Evolutionary conservation across 2,329 filamentous ascomycete species (phyloP).

Genomic region (Mollisiaceae sp.): DNA sequence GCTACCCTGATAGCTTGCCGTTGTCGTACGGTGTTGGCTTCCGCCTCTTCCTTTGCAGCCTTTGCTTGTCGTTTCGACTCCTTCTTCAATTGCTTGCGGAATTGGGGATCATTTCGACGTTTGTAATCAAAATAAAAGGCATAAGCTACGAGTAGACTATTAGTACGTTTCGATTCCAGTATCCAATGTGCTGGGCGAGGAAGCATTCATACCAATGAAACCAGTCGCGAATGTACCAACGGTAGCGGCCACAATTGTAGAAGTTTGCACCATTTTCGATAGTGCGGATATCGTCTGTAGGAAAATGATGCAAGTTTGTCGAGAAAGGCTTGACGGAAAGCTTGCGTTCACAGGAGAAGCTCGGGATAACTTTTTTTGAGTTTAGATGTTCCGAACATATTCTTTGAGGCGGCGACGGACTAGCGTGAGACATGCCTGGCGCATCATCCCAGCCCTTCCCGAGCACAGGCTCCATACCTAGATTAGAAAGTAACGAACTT

Average conservation of each 20-base stretch:
- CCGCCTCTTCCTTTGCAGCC: constrained; percentile 73
- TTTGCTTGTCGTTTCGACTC: constrained; percentile 76
- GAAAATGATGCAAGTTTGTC: constrained; percentile 14
- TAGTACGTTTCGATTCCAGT: constrained; percentile 24
- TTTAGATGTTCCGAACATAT: constrained; percentile 1
- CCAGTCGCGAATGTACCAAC: constrained; percentile 65
- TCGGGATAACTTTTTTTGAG: constrained; percentile 17
- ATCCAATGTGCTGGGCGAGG: not conserved
- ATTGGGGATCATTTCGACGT: constrained; percentile 67
- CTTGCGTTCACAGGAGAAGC: constrained; percentile 17
- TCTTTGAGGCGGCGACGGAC: constrained; percentile 4
- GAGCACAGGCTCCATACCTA: not conserved
- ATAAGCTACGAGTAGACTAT: constrained; percentile 55
- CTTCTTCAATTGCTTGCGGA: constrained; percentile 71
- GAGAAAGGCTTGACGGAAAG: constrained; percentile 19
- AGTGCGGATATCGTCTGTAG: constrained; percentile 1
- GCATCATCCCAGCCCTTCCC: not conserved
- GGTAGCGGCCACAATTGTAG: constrained; percentile 63
- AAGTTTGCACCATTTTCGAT: constrained; percentile 53
- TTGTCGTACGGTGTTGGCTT: constrained; percentile 68
- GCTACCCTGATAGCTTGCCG: constrained; percentile 74
- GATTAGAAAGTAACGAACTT: not conserved
- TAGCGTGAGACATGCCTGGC: constrained; percentile 1
- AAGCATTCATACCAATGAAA: constrained; percentile 56
- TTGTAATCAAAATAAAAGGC: constrained; percentile 72